Base-by-base conservation (phyloP, 177 flowering plant species). In the Vitis hybrid region DNA sequence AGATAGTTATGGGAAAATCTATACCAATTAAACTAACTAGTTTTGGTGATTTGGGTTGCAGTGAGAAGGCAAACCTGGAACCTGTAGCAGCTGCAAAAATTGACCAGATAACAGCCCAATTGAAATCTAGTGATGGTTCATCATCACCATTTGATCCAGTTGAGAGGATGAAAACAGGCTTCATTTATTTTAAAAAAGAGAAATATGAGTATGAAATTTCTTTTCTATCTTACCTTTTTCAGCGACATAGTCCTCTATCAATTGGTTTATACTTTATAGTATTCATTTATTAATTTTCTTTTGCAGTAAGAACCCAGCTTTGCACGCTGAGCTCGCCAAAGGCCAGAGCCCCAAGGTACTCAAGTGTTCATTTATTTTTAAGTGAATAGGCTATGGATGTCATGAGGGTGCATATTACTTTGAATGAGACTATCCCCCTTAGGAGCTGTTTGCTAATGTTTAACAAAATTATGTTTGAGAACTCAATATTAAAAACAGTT, bases 301-400 rank as follows among this genome's bases (percentile, higher is more conserved):
- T 51, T 70, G 67, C 90, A 93, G 98, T 58, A 88, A 71, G 63
- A 87, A 86, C 39, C 90, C 92, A 8, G 81, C 73, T 20, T 63
- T 87, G 59, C 86, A 65, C 57, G 73, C 72, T 3, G 88, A 90
- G 62, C 90, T 93, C 14, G 74, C 97, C 66, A 84, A 89, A 71
- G 97, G 97, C 55, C 98, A 92, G 77, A 81, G 88, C 73, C 98
- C 98, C 12, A 86, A 83, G 97, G 98, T 93, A 79, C 3, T 10
- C 18, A 20, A 26, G 3, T 26, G 1, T 13, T 15, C 5, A 11
- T 8, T 8, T 9, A 26, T 26, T 26, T 26, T 26, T 26, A 26
- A 26, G 29, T 26, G 29, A 26, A 26, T 26, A 26, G 29, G 29
- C 29, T 26, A 26, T 26, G 29, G 29, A 26, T 26, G 29, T 26